Evolutionary conservation across 164 flowering plant species (phyloP).

Genomic region (Brasenia schreberi): DNA sequence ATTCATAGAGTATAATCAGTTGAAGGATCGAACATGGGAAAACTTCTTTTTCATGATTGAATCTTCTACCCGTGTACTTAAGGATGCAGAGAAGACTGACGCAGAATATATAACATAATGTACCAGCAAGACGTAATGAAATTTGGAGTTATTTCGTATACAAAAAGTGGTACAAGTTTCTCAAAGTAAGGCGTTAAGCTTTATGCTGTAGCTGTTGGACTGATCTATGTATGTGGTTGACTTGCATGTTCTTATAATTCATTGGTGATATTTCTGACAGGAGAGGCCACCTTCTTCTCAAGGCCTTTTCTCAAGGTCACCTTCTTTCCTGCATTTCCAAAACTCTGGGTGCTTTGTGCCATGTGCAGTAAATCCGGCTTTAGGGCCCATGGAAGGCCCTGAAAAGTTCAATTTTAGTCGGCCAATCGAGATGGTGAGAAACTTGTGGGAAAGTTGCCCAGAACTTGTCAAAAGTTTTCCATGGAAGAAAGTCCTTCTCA

Average conservation of each 20-base stretch:
- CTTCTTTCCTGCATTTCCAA: neutral
- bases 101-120: neutral
- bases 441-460: slow-evolving; percentile 55
- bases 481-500: slow-evolving; percentile 42
- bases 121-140: neutral
- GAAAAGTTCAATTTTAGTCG: slow-evolving; percentile 26
- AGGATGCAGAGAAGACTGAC: neutral
- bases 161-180: neutral
- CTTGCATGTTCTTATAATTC: neutral
- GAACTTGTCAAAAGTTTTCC: slow-evolving; percentile 80
- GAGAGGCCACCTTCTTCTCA: neutral
- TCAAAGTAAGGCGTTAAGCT: neutral
- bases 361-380: slow-evolving; percentile 32
- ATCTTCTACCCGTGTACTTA: neutral
- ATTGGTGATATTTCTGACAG: too few relatives aligned
- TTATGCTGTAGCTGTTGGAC: neutral
- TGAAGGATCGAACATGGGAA: too few relatives aligned
- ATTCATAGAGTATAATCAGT: too few relatives aligned
- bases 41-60: too few relatives aligned
- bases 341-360: slow-evolving; percentile 10
- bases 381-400: slow-evolving; percentile 42
- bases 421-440: slow-evolving; percentile 24
- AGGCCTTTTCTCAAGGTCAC: neutral
- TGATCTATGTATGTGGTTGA: neutral
- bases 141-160: too few relatives aligned